phyloP scores from a whole-genome alignment of 169 alveolate genomes.

The Cryptosporidium muris region DNA sequence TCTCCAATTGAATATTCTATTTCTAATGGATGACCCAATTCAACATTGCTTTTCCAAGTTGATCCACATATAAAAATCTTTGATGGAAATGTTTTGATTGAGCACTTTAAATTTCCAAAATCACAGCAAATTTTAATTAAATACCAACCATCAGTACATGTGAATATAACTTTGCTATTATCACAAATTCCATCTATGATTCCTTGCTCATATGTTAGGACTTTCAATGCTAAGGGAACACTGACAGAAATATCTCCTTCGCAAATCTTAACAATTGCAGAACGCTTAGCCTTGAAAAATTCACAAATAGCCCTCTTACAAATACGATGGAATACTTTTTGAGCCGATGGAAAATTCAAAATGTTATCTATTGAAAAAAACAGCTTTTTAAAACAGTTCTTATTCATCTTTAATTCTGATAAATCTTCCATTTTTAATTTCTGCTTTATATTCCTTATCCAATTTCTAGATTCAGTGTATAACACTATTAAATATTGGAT shows the following conservation, averaged over 20 bases:
- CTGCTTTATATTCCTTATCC: conserved; percentile 37
- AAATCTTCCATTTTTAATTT: not conserved
- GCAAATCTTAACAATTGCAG: conserved; percentile 52
- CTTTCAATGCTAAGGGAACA: conserved; percentile 41
- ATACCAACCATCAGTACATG: conserved; percentile 67
- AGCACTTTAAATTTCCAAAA: not conserved
- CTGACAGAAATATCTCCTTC: conserved; percentile 62
- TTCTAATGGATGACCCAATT: conserved; percentile 66
- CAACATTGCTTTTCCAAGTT: conserved; percentile 29
- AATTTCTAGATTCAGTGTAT: conserved; percentile 32
- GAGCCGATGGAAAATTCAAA: conserved; percentile 39
- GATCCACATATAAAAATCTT: conserved; percentile 60
- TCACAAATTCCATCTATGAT: not conserved
- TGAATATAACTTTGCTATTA: not conserved
- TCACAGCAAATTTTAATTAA: conserved; percentile 15
- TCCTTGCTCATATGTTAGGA: conserved; percentile 18
- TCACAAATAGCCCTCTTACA: conserved; percentile 67
- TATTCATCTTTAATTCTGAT: not conserved
- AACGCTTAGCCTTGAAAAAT: conserved; percentile 67
- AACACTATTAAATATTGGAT: conserved; percentile 27
- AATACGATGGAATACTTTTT: conserved; percentile 18
- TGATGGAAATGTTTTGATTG: conserved; percentile 8
- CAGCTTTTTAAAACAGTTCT: not conserved
- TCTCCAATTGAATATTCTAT: conserved; percentile 35
- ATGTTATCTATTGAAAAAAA: not conserved